Conservation (phyloP, 2,329 filamentous ascomycete genomes). For the Talaromyces rugulosus region DNA sequence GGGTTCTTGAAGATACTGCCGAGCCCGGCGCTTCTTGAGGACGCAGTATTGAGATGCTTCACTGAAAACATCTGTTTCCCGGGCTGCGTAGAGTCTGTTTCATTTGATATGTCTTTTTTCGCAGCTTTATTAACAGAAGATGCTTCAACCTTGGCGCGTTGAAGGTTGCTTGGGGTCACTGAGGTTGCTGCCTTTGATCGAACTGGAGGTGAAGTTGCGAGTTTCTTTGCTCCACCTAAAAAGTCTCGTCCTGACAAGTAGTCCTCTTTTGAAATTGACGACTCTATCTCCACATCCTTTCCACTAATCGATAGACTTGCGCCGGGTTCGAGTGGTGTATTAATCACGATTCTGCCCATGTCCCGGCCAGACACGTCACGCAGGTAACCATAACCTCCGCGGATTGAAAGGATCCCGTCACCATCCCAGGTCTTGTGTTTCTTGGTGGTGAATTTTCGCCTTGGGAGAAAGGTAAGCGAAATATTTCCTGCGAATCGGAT, state of each 20-base stretch:
- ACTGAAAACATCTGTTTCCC: conserved; percentile 26
- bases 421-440: conserved; percentile 77
- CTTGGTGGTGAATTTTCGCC: conserved; percentile 66
- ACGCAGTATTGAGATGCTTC: conserved; percentile 35
- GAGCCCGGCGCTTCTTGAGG: conserved; percentile 34
- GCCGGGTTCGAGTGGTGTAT: conserved; percentile 55
- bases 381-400: conserved; percentile 55
- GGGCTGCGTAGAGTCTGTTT: conserved; percentile 11
- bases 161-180: not conserved
- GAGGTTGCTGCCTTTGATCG: not conserved
- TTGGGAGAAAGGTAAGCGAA: conserved; percentile 20
- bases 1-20: conserved; percentile 59
- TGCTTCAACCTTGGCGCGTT: not conserved
- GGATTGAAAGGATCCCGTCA: conserved; percentile 60
- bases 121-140: not conserved
- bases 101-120: conserved; percentile 19
- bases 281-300: conserved; percentile 66
- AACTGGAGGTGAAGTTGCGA: conserved; percentile 13
- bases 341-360: conserved; percentile 56
- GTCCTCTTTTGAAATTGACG: conserved; percentile 56
- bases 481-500: not conserved
- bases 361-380: conserved; percentile 61
- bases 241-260: conserved; percentile 41
- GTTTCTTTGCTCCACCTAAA: conserved; percentile 22
- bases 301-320: conserved; percentile 59